These are phyloP conservation scores for Fistulinella prunicolor DNA, from an alignment of 768 basidiomycete species.

Conservation along the genomic window DNA sequence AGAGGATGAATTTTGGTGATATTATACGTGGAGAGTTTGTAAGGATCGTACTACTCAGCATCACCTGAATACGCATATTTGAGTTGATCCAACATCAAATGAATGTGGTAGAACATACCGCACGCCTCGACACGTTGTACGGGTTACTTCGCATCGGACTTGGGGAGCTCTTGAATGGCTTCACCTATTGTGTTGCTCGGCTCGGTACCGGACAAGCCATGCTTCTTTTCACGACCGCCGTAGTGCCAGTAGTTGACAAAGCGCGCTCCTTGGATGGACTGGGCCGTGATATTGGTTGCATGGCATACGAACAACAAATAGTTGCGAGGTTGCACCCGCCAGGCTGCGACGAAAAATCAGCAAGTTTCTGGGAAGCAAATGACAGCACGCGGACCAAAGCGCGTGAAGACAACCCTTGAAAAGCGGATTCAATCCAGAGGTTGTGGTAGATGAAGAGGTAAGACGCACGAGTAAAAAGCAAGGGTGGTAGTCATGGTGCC, in stretches of 20 bases:
- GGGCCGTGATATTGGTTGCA: conserved; percentile 85
- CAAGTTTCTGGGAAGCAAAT: no score
- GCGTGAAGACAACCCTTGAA: conserved; percentile 81
- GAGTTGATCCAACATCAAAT: background rate
- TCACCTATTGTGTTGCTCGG: conserved; percentile 44
- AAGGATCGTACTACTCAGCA: conserved; percentile 15
- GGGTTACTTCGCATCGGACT: conserved; percentile 27
- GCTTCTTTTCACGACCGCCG: conserved; percentile 79
- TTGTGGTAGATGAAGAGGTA: conserved; percentile 6
- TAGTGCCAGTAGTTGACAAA: conserved; percentile 90
- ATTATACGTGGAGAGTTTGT: conserved; percentile 10
- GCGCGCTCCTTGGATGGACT: conserved; percentile 76
- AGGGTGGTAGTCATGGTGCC: conserved; percentile 95
- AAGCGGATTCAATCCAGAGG: conserved; percentile 7
- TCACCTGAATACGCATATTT: conserved; percentile 5
- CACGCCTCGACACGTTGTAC: background rate
- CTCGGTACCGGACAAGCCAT: conserved; percentile 37
- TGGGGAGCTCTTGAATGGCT: conserved; percentile 44
- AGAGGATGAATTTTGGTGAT: conserved; percentile 80
- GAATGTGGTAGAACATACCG: conserved; percentile 1
- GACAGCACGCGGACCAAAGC: conserved; percentile 61
- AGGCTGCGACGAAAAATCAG: conserved; percentile 52
- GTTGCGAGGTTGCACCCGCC: conserved; percentile 94
- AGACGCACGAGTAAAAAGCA: conserved; percentile 84
- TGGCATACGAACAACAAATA: conserved; percentile 96